Evolutionary conservation across 495 filamentous ascomycete genomes (phyloP).

Genomic region (Ramalina intermedia): DNA sequence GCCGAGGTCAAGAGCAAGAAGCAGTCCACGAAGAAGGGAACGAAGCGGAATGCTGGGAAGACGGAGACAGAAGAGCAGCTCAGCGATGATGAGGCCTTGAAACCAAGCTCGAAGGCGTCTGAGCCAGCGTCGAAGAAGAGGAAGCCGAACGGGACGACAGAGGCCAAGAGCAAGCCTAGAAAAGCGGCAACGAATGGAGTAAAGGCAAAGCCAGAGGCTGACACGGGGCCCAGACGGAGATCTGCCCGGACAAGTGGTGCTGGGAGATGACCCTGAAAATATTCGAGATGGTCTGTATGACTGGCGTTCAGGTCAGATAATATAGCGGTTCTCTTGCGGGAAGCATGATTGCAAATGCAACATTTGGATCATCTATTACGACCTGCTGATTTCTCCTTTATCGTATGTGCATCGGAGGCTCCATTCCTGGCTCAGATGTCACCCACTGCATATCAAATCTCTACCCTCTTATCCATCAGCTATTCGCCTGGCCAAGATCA

Average conservation of each 20-base stretch:
- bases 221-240: neutral
- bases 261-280: neutral
- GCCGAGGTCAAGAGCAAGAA: neutral
- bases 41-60: neutral
- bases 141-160: neutral
- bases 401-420: too few relatives aligned
- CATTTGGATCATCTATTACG: too few relatives aligned
- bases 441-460: too few relatives aligned
- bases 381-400: too few relatives aligned
- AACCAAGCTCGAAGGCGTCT: neutral
- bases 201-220: neutral
- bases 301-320: too few relatives aligned
- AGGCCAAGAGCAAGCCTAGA: neutral
- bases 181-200: neutral
- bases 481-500: too few relatives aligned
- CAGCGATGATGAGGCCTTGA: neutral
- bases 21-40: neutral
- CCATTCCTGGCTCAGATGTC: too few relatives aligned
- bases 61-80: neutral
- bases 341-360: too few relatives aligned
- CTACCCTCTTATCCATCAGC: too few relatives aligned
- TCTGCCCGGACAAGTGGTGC: neutral
- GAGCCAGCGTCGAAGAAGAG: neutral
- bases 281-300: neutral
- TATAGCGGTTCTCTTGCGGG: too few relatives aligned